Conservation (phyloP, 1,284 basidiomycete species). For the Ustilago hordei region DNA sequence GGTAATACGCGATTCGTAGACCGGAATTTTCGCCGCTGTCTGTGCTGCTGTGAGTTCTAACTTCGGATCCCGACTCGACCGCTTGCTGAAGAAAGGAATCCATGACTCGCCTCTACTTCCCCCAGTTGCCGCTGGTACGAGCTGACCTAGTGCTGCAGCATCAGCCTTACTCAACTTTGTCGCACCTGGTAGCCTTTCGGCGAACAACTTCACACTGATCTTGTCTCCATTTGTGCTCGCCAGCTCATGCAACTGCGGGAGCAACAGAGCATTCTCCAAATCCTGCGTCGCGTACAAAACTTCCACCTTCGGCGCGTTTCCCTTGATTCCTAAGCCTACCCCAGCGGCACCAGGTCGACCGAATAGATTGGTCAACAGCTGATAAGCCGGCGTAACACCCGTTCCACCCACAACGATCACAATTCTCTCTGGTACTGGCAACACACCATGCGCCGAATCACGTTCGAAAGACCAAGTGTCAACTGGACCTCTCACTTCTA, state of each 20-base stretch:
- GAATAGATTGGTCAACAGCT: constrained; percentile 48
- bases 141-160: constrained; percentile 13
- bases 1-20: constrained; percentile 43
- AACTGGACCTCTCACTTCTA: constrained; percentile 53
- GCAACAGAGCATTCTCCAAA: constrained; percentile 29
- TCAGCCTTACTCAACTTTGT: constrained; percentile 4
- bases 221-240: constrained; percentile 21
- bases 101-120: constrained; percentile 2
- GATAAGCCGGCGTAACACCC: constrained; percentile 56
- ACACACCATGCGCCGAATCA: constrained; percentile 1
- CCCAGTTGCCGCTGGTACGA: not conserved
- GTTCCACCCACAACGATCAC: constrained; percentile 56
- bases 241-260: constrained; percentile 41
- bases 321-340: not conserved
- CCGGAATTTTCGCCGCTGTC: constrained; percentile 17
- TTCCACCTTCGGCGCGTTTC: constrained; percentile 26
- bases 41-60: constrained; percentile 9
- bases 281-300: constrained; percentile 42
- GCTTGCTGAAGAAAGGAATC: constrained; percentile 14
- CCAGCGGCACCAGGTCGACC: constrained; percentile 9
- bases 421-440: constrained; percentile 25
- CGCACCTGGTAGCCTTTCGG: constrained; percentile 20
- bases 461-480: constrained; percentile 48
- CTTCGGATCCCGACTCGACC: constrained; percentile 10
- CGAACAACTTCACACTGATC: constrained; percentile 32